Conservation (phyloP, 345 rosid species). For the Aquilaria yunnanensis region DNA sequence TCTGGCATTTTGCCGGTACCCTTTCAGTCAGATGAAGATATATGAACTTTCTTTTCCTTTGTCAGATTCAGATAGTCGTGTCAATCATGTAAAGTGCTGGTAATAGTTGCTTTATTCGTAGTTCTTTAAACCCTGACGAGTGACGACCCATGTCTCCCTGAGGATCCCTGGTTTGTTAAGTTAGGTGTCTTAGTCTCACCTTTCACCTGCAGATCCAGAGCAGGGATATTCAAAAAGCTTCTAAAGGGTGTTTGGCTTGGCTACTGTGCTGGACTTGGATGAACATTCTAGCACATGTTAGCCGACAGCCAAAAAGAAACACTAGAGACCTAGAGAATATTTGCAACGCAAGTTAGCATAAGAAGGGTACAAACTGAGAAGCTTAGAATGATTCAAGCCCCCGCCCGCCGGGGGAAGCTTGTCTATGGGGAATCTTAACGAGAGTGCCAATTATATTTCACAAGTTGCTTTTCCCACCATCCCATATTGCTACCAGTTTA, state of each 20-base stretch:
- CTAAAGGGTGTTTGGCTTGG: conserved; percentile 5
- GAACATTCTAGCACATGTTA: conserved; percentile 17
- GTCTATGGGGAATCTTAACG: conserved; percentile 8
- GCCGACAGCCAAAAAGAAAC: conserved; percentile 26
- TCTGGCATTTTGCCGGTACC: not conserved
- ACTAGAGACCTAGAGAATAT: conserved; percentile 18
- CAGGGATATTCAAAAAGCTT: not conserved
- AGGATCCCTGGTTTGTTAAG: too few relatives aligned
- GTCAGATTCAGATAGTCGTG: conserved; percentile 8
- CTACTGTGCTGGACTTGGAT: not conserved
- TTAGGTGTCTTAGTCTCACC: too few relatives aligned
- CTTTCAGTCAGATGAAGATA: conserved; percentile 12
- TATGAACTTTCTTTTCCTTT: conserved; percentile 13
- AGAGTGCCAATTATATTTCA: not conserved
- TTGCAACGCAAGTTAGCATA: conserved; percentile 23
- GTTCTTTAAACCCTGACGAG: not conserved
- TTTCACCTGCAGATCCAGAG: too few relatives aligned
- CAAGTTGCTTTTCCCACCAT: too few relatives aligned
- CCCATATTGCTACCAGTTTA: too few relatives aligned
- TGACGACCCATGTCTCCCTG: too few relatives aligned
- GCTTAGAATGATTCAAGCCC: conserved; percentile 1
- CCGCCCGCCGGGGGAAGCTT: not conserved
- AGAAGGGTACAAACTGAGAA: conserved; percentile 18
- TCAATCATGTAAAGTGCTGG: not conserved
- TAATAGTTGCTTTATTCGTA: conserved; percentile 13